These are phyloP conservation scores for Nidula niveotomentosa DNA, from an alignment of 1,284 basidiomycete species.

Conservation along the genomic window DNA sequence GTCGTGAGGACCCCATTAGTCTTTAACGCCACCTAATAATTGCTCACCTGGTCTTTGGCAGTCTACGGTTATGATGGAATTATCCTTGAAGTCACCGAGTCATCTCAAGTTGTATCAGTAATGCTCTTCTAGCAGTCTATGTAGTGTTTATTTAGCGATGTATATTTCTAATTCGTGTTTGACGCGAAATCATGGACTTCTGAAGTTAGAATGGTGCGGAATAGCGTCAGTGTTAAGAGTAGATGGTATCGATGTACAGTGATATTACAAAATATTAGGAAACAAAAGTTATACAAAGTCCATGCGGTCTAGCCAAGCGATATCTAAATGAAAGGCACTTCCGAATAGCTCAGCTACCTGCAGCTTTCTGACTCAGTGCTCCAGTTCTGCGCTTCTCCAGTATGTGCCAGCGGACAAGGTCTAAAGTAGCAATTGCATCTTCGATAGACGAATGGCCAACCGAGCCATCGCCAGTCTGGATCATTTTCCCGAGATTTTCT, in stretches of 20 bases:
- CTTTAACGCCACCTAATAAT: constrained; percentile 9
- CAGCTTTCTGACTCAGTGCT: too few species aligned
- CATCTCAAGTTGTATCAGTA: constrained; percentile 74
- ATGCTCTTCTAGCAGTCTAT: constrained; percentile 57
- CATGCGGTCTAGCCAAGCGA: too few species aligned
- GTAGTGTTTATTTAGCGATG: neutral
- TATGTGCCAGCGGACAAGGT: constrained; percentile 78
- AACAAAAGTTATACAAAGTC: too few species aligned
- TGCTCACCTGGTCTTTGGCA: constrained; percentile 19
- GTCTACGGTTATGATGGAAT: constrained; percentile 84
- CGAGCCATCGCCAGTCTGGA: constrained; percentile 73
- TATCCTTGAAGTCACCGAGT: constrained; percentile 77
- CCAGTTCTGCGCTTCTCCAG: constrained; percentile 42
- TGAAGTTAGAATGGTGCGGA: too few species aligned
- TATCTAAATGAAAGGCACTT: too few species aligned
- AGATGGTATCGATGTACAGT: too few species aligned
- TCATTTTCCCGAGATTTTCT: constrained; percentile 73
- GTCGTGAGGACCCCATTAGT: constrained; percentile 48
- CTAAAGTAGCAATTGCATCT: constrained; percentile 82
- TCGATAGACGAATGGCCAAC: constrained; percentile 84
- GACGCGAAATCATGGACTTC: too few species aligned
- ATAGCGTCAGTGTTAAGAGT: too few species aligned
- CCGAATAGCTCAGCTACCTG: too few species aligned
- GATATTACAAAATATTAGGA: too few species aligned
- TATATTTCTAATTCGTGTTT: too few species aligned